Evolutionary conservation across 2,329 filamentous ascomycete species (phyloP).

Genomic region (Diaporthe australafricana): DNA sequence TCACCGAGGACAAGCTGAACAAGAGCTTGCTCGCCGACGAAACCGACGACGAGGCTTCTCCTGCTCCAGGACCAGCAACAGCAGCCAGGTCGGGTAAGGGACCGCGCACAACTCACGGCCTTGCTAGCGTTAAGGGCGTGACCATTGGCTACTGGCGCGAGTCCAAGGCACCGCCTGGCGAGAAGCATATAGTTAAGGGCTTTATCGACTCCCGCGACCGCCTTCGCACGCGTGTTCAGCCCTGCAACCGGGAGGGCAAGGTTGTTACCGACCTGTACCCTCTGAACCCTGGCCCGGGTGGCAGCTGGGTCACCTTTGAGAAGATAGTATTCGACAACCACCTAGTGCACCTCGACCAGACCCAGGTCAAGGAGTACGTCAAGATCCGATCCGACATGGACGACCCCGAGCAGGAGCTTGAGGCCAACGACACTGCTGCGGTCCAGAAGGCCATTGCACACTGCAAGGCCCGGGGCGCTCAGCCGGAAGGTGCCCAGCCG

Average conservation of each 20-base stretch:
- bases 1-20: slow-evolving; percentile 61
- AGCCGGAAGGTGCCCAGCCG: slow-evolving; percentile 54
- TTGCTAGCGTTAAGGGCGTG: slow-evolving; percentile 56
- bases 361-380: slow-evolving; percentile 72
- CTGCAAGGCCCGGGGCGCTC: slow-evolving; percentile 54
- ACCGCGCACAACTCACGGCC: slow-evolving; percentile 44
- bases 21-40: slow-evolving; percentile 47
- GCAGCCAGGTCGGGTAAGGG: slow-evolving; percentile 2
- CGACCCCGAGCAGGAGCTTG: slow-evolving; percentile 52
- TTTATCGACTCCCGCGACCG: slow-evolving; percentile 73
- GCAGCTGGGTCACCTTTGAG: slow-evolving; percentile 74
- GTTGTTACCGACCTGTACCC: slow-evolving; percentile 58
- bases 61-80: slow-evolving; percentile 37
- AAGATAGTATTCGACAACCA: slow-evolving; percentile 69
- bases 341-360: slow-evolving; percentile 65
- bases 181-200: slow-evolving; percentile 70
- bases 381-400: slow-evolving; percentile 60
- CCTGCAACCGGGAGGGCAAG: slow-evolving; percentile 60
- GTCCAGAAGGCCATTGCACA: slow-evolving; percentile 60
- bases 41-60: slow-evolving; percentile 40
- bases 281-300: slow-evolving; percentile 68
- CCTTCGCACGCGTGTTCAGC: slow-evolving; percentile 69
- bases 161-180: slow-evolving; percentile 60
- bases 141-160: slow-evolving; percentile 71
- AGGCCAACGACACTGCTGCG: slow-evolving; percentile 54